Conservation (phyloP, 2,329 filamentous ascomycete genomes). For the Pseudogymnoascus sp. region DNA sequence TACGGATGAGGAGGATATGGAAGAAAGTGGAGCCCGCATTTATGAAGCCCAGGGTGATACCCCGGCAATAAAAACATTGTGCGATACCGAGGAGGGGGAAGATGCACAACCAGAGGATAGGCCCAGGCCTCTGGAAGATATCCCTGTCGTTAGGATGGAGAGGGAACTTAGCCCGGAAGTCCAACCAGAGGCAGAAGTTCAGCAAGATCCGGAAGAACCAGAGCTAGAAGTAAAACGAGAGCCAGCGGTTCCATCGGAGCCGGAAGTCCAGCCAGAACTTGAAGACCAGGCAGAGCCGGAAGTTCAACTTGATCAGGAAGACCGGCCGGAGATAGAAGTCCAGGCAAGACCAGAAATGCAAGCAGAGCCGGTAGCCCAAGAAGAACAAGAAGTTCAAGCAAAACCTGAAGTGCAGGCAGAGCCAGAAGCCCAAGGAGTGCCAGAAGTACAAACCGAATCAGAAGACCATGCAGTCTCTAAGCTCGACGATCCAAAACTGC, state of each 20-base stretch:
- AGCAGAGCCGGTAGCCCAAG: neutral
- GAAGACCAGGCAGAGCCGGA: neutral
- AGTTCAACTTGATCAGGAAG: neutral
- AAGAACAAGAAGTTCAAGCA: neutral
- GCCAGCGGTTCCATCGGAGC: neutral
- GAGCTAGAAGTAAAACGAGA: neutral
- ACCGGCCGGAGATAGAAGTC: neutral
- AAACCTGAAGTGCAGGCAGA: neutral
- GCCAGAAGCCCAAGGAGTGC: neutral
- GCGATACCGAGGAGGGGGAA: neutral
- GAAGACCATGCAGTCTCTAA: neutral
- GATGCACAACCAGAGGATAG: neutral
- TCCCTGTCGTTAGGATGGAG: neutral
- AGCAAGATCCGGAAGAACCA: neutral
- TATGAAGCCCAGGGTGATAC: neutral
- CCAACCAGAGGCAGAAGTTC: neutral
- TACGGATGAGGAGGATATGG: neutral
- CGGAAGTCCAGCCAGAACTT: neutral
- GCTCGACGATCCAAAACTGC: neutral
- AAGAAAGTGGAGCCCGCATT: neutral
- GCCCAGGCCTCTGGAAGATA: neutral
- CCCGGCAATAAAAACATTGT: neutral
- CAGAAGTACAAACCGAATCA: neutral
- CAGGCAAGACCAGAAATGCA: neutral
- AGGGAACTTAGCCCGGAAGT: neutral